These are phyloP conservation scores for Candida pseudoglaebosa DNA, from an alignment of 805 yeast species.

Conservation along the genomic window DNA sequence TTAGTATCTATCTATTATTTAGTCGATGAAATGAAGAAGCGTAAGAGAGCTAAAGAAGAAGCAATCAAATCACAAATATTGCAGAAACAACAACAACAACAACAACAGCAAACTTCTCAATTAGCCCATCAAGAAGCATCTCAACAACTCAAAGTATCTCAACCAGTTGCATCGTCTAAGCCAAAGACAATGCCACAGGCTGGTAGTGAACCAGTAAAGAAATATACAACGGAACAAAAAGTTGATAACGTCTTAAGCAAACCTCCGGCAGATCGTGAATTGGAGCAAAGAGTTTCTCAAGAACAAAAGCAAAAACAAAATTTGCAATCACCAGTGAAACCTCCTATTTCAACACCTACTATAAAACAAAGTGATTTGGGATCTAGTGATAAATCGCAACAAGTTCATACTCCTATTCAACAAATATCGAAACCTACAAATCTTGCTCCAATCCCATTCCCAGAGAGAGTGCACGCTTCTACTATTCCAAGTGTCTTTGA, in stretches of 20 bases:
- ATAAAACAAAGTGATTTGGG: slow-evolving; percentile 3
- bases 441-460: slow-evolving; percentile 22
- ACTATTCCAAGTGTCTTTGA: slow-evolving; percentile 13
- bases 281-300: slow-evolving; percentile 7
- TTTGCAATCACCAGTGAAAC: slow-evolving; percentile 3
- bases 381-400: slow-evolving; percentile 9
- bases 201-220: slow-evolving; percentile 14
- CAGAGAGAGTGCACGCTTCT: slow-evolving; percentile 40
- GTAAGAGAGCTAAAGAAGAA: slow-evolving; percentile 61
- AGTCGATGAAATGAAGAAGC: slow-evolving; percentile 76
- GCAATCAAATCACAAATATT: slow-evolving; percentile 29
- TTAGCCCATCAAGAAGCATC: slow-evolving; percentile 4
- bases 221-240: slow-evolving; percentile 21
- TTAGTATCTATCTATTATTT: slow-evolving; percentile 80
- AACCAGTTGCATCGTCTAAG: slow-evolving; percentile 1
- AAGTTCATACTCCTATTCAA: slow-evolving; percentile 6
- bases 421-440: slow-evolving; percentile 8
- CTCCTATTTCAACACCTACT: slow-evolving; percentile 6
- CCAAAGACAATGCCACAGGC: slow-evolving; percentile 2
- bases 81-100: slow-evolving; percentile 14
- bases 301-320: slow-evolving; percentile 5
- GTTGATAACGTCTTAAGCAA: too few species aligned
- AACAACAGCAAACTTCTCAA: slow-evolving; percentile 8
- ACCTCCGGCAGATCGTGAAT: slow-evolving; percentile 7
- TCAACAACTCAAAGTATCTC: slow-evolving; percentile 1